These are phyloP conservation scores for Pestalotiopsis sp. DNA, from an alignment of 2,329 filamentous ascomycete species.

Conservation along the genomic window DNA sequence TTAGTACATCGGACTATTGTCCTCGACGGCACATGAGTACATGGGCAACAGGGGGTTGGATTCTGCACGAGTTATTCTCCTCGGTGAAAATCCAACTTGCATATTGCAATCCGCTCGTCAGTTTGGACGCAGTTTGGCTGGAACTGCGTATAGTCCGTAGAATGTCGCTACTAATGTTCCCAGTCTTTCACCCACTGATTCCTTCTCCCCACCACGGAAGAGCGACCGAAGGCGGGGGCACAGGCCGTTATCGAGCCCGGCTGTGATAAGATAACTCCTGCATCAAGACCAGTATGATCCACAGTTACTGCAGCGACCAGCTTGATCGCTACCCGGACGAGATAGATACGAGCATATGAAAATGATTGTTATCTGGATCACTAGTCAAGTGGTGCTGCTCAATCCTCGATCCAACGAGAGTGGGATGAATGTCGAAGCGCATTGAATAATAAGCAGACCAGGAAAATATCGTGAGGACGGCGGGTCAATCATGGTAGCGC, in stretches of 20 bases:
- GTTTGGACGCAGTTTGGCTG: neutral
- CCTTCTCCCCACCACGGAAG: neutral
- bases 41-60: slow-evolving; percentile 7
- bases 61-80: neutral
- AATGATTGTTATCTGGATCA: neutral
- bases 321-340: neutral
- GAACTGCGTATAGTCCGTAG: neutral
- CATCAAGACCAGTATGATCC: neutral
- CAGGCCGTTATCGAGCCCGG: neutral
- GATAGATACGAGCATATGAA: neutral
- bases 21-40: slow-evolving; percentile 3
- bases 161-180: neutral
- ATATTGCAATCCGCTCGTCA: neutral
- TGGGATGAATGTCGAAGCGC: neutral
- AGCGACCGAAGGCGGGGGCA: neutral
- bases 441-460: neutral
- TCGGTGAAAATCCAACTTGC: neutral
- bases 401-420: neutral
- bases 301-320: neutral
- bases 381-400: neutral
- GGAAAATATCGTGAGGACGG: neutral
- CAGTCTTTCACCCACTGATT: neutral
- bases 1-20: slow-evolving; percentile 10
- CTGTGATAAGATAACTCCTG: neutral
- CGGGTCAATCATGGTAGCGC: neutral